Conservation (phyloP, 1,139 yeast species). For the Debaryomyces psychrophilus region DNA sequence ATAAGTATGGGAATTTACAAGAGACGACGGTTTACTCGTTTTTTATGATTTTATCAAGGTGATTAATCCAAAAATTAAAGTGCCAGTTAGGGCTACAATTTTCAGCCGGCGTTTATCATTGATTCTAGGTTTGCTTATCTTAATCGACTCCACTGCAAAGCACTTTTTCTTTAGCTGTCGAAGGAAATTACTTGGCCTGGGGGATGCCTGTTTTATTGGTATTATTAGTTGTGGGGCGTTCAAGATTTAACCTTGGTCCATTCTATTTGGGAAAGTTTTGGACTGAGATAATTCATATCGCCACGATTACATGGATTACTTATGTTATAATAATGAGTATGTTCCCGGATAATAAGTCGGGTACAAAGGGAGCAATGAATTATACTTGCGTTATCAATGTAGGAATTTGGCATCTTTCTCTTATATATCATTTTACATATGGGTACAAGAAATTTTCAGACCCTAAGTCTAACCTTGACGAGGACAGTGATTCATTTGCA, state of each 20-base stretch:
- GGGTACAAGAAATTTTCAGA: conserved; percentile 37
- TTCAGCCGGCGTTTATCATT: conserved; percentile 48
- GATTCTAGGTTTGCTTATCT: conserved; percentile 52
- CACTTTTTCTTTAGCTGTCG: conserved; percentile 60
- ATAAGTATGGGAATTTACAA: conserved; percentile 38
- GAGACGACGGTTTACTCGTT: conserved; percentile 27
- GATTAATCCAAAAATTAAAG: conserved; percentile 50
- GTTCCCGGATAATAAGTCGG: conserved; percentile 45
- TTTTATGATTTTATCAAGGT: conserved; percentile 39
- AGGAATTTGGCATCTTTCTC: conserved; percentile 41
- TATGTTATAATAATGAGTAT: conserved; percentile 50
- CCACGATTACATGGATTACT: conserved; percentile 32
- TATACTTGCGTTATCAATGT: conserved; percentile 61
- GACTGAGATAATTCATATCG: conserved; percentile 45
- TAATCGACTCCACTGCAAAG: conserved; percentile 60
- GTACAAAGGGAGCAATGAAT: conserved; percentile 53
- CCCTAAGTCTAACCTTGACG: conserved; percentile 40
- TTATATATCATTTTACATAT: conserved; percentile 46
- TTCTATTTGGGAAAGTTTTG: conserved; percentile 38
- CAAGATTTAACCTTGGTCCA: conserved; percentile 59
- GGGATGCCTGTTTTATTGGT: conserved; percentile 57
- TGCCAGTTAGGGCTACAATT: conserved; percentile 59
- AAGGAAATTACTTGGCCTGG: conserved; percentile 68
- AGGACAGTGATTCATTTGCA: conserved; percentile 8
- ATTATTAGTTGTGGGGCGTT: conserved; percentile 43